Evolutionary conservation across 2,329 filamentous ascomycete species (phyloP), one percentile per base, ranked within the genome.

Genomic region (Penicillium occitanis): DNA sequence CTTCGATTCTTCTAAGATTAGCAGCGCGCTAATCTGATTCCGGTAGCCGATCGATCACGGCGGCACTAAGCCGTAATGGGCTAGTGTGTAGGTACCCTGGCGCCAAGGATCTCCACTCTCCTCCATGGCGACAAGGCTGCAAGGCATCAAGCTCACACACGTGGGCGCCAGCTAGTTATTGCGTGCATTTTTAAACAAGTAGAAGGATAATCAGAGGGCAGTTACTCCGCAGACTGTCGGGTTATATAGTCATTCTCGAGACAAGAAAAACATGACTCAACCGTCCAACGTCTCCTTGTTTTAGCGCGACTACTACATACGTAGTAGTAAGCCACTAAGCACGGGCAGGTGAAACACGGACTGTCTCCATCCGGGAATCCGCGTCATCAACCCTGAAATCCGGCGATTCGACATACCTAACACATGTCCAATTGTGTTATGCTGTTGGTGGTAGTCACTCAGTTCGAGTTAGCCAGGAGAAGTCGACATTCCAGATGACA

Each of bases 321-420:
- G 19, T 19, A 19, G 19, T 19, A 19, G 19, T 19, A 19, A 19
- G 19, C 19, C 19, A 19, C 19, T 19, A n/a, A 53, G 50, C 50
- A 53, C 50, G 30, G 51, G n/a, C 37, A 33, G 22, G 48, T 44
- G 61, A 55, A 63, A 55, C 61, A 63, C 19, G 50, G 59, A 35
- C 62, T 58, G 50, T 55, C 40, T 63, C 37, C 33, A 42, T 57
- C 61, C 61, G 50, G 62, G 19, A 14, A 48, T 63, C 61, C 61
- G 61, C 61, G 61, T 63, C 61, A 57, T 63, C 61, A 63, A 46
- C 19, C 35, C 50, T 63, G 44, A 63, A 63, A 63, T 55, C 48
- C 61, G 48, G 61, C 61, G 48, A 63, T 63, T 37, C 37, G 17
- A 46, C 57, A 46, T 30, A 42, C 11, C 19, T 25, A 44, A 37